Evolutionary conservation across 2,329 filamentous ascomycete genomes (phyloP).

Genomic region (Fusarium camptoceras): DNA sequence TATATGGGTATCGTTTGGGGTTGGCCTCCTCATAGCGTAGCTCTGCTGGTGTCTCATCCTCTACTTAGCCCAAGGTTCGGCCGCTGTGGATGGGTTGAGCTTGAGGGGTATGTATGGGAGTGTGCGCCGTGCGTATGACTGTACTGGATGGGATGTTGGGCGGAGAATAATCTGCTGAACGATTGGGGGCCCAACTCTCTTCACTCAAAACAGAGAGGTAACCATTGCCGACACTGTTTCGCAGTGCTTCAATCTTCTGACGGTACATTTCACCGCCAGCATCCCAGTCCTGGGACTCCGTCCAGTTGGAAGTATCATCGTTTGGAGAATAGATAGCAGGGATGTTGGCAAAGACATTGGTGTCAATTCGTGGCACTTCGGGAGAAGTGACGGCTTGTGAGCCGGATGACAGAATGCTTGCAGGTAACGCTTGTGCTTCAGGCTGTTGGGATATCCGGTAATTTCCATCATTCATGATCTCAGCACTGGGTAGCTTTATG

Average conservation of each 20-base stretch:
- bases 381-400: slow-evolving; percentile 41
- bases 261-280: slow-evolving; percentile 82
- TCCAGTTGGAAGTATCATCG: slow-evolving; percentile 50
- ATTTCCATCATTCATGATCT: slow-evolving; percentile 49
- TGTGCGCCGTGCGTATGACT: slow-evolving; percentile 48
- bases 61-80: slow-evolving; percentile 60
- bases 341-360: slow-evolving; percentile 37
- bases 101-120: slow-evolving; percentile 48
- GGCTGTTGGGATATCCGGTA: slow-evolving; percentile 60
- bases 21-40: slow-evolving; percentile 38
- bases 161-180: slow-evolving; percentile 39
- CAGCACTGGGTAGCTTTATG: slow-evolving; percentile 35
- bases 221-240: slow-evolving; percentile 85
- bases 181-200: slow-evolving; percentile 67
- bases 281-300: slow-evolving; percentile 69
- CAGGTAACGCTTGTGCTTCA: slow-evolving; percentile 52
- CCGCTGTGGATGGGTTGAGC: slow-evolving; percentile 66
- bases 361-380: slow-evolving; percentile 45
- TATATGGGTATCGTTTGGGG: slow-evolving; percentile 49
- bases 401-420: slow-evolving; percentile 49
- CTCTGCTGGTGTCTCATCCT: slow-evolving; percentile 27
- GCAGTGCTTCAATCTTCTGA: slow-evolving; percentile 86
- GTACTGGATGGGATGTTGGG: slow-evolving; percentile 45
- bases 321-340: slow-evolving; percentile 32
- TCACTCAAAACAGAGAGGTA: slow-evolving; percentile 91